Evolutionary conservation across 495 filamentous ascomycete genomes (phyloP).

Genomic region (Monascus purpureus): DNA sequence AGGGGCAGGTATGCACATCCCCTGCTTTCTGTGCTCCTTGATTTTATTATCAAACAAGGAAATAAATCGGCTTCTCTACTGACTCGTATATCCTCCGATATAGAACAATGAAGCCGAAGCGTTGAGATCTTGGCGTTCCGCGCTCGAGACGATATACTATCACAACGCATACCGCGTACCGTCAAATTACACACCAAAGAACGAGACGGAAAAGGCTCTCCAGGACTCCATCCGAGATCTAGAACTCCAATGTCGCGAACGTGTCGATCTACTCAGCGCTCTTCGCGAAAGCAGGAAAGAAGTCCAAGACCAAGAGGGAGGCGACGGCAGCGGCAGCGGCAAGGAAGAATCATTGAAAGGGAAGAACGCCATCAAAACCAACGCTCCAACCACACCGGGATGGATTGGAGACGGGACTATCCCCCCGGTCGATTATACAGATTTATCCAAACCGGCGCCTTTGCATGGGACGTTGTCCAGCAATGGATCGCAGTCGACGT

Average conservation of each 20-base stretch:
- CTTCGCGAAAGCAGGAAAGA: constrained; percentile 64
- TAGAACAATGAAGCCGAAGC: constrained; percentile 90
- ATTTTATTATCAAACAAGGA: constrained; percentile 3
- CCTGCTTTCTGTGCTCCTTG: constrained; percentile 2
- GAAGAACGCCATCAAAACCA: constrained; percentile 1
- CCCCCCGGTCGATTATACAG: constrained; percentile 61
- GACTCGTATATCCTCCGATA: constrained; percentile 1
- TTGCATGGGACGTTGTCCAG: constrained; percentile 39
- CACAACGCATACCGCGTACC: constrained; percentile 66
- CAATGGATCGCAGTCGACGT: constrained; percentile 33
- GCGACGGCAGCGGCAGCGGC: constrained; percentile 15
- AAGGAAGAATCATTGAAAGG: constrained; percentile 6
- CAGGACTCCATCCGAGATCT: constrained; percentile 68
- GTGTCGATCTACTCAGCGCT: constrained; percentile 77
- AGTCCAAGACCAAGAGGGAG: constrained; percentile 16
- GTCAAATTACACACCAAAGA: constrained; percentile 53
- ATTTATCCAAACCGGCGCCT: constrained; percentile 57
- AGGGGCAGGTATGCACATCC: constrained; percentile 51
- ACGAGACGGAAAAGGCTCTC: constrained; percentile 74
- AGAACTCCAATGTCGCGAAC: constrained; percentile 87
- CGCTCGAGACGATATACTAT: constrained; percentile 82
- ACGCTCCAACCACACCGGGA: constrained; percentile 19
- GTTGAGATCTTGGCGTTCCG: constrained; percentile 79
- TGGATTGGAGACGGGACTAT: constrained; percentile 73
- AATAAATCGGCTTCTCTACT: constrained; percentile 1